A percentile compares a stretch with the other conserved stretches of the same genome.
phyloP scores from a whole-genome alignment of 371 early-diverging fungal genomes.

The Apophysomyces trapeziformis region DNA sequence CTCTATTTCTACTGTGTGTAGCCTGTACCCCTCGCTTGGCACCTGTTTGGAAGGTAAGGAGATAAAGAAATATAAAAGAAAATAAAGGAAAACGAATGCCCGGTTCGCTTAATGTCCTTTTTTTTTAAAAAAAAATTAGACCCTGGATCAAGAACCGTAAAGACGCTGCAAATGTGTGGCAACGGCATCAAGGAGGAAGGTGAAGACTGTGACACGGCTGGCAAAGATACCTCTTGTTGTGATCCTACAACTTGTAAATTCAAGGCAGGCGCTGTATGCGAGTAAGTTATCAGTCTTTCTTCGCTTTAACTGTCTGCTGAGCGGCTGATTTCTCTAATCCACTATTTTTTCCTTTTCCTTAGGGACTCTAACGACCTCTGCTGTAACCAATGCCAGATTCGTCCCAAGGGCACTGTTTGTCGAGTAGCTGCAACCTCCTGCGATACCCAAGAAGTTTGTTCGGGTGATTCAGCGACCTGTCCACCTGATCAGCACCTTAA shows the following conservation, averaged over 20 bases:
- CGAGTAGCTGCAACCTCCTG: conserved; percentile 78
- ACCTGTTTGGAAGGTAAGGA: conserved; percentile 61
- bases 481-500: conserved; percentile 71
- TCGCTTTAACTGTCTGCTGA: too few species aligned
- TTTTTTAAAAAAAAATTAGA: conserved; percentile 37
- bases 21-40: conserved; percentile 49
- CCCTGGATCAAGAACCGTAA: conserved; percentile 57
- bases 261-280: conserved; percentile 77
- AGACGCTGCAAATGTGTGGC: conserved; percentile 79
- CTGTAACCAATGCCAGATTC: conserved; percentile 78
- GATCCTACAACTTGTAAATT: conserved; percentile 81
- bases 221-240: conserved; percentile 81
- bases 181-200: conserved; percentile 91
- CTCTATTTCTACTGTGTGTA: conserved; percentile 74
- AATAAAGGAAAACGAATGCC: neutral
- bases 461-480: conserved; percentile 75
- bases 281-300: conserved; percentile 32
- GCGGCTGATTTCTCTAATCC: too few species aligned
- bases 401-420: conserved; percentile 68
- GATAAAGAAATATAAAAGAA: neutral
- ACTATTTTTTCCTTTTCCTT: conserved; percentile 10
- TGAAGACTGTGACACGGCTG: conserved; percentile 96
- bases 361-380: conserved; percentile 85
- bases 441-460: conserved; percentile 82
- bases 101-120: neutral